These are phyloP conservation scores for Penicillium brevicompactum DNA, from an alignment of 2,329 filamentous ascomycete genomes.

Conservation along the genomic window DNA sequence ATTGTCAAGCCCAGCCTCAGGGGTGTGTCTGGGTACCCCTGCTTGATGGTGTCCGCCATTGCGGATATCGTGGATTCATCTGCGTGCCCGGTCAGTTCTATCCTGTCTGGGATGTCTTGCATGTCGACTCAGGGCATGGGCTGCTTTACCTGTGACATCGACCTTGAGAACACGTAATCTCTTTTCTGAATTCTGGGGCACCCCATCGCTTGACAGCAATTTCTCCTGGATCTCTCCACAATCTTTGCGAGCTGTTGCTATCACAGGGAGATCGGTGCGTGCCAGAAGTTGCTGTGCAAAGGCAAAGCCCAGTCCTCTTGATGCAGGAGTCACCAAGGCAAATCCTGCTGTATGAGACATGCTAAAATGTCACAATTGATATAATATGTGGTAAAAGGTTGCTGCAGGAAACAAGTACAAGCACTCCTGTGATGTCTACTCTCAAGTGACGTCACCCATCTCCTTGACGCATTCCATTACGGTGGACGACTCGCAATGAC, in stretches of 20 bases:
- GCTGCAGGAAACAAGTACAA: neutral
- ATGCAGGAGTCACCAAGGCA: constrained; percentile 57
- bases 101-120: neutral
- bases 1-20: constrained; percentile 70
- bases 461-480: neutral
- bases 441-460: constrained; percentile 3
- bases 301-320: constrained; percentile 64
- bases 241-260: constrained; percentile 62
- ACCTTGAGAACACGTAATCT: constrained; percentile 56
- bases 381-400: neutral
- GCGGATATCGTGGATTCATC: constrained; percentile 64
- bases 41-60: constrained; percentile 57
- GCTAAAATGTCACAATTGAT: neutral
- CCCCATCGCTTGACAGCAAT: constrained; percentile 54
- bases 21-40: constrained; percentile 58
- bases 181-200: constrained; percentile 41
- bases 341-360: constrained; percentile 24
- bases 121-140: neutral
- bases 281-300: constrained; percentile 60
- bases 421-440: neutral
- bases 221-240: constrained; percentile 50
- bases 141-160: constrained; percentile 57
- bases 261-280: constrained; percentile 58
- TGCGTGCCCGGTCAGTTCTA: constrained; percentile 24
- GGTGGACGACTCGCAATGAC: neutral